phyloP scores from a whole-genome alignment of 306 rosid genomes.

The Acacia melanoxylon region DNA sequence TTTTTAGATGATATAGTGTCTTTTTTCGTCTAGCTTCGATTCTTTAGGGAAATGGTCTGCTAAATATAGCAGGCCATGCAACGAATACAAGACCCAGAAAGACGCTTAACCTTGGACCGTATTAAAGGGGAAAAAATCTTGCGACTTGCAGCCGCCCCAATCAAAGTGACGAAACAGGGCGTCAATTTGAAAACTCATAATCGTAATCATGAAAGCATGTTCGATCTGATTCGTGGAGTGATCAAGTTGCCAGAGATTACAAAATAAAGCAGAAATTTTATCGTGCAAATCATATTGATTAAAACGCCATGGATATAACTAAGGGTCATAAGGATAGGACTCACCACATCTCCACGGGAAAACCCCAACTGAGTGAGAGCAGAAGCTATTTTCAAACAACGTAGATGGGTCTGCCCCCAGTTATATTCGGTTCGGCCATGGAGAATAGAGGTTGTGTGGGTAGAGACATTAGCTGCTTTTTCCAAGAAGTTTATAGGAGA shows the following conservation, averaged over 20 bases:
- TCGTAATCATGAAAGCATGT: background rate
- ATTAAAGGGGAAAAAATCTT: background rate
- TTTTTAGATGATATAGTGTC: background rate
- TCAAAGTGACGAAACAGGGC: no score
- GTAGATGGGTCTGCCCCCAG: constrained; percentile 70
- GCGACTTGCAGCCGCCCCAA: background rate
- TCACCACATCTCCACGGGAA: constrained; percentile 77
- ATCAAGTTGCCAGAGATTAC: background rate
- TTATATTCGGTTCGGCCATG: constrained; percentile 54
- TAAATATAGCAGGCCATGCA: no score
- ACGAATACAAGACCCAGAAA: background rate
- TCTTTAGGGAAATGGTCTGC: background rate
- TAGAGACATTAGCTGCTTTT: constrained; percentile 66
- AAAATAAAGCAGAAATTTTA: background rate
- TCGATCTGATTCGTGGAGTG: background rate
- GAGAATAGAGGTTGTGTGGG: constrained; percentile 59
- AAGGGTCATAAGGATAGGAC: background rate
- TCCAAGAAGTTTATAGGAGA: constrained; percentile 77
- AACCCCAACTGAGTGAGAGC: constrained; percentile 64
- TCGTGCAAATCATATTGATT: background rate
- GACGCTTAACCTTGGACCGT: background rate
- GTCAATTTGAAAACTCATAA: no score
- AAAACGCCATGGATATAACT: background rate
- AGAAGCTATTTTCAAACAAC: constrained; percentile 74
- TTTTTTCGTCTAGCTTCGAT: background rate